Evolutionary conservation across 202 grass and related monocot species (phyloP), one percentile per base, ranked within the genome.

Genomic region (Bolboschoenoplectus hybrid): DNA sequence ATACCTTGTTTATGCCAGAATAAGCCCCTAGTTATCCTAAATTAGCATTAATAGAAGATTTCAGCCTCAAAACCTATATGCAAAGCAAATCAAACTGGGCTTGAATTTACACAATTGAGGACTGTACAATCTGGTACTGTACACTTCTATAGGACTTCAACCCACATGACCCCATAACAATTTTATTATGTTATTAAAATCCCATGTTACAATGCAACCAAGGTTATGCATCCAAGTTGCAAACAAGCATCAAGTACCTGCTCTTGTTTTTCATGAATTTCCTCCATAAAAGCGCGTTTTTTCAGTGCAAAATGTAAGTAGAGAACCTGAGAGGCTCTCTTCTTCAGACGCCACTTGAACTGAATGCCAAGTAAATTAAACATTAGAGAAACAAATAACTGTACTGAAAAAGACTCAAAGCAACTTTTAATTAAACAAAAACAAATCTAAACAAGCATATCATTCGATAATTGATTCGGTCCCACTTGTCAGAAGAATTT

Each of bases 211-310:
- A 72, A 46, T 71, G 40, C 67, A 71, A 71, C 4, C 6, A 20
- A 71, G 16, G 14, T 71, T 45, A 14, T 4, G 40, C 11, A 68
- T 26, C 4, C 12, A 11, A 55, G 50, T 34, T 19, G 50, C 4
- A 1, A 77, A 3, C 11, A 64, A 77, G 7, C 11, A 64, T 2
- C 47, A 50, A 65, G 12, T 40, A 94, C 92, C 93, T 95, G 93
- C 73, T 91, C 93, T 61, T 95, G 93, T 85, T 92, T 94, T 86
- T 92, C 90, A 89, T 94, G 90, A 82, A 92, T 89, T 85, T 94
- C 93, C 69, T 94, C 82, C 62, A 94, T 50, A 72, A 94, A 89
- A 76, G 67, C 88, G 45, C 90, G 93, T 63, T 76, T 89, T 81
- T 95, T 95, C 83, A 95, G 90, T 14, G 90, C 87, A 86, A 92